Percentiles rank a stretch among this genome's conserved stretches.
Evolutionary conservation across 768 basidiomycete species (phyloP).

Genomic region (Lepiota brunneoincarnata): DNA sequence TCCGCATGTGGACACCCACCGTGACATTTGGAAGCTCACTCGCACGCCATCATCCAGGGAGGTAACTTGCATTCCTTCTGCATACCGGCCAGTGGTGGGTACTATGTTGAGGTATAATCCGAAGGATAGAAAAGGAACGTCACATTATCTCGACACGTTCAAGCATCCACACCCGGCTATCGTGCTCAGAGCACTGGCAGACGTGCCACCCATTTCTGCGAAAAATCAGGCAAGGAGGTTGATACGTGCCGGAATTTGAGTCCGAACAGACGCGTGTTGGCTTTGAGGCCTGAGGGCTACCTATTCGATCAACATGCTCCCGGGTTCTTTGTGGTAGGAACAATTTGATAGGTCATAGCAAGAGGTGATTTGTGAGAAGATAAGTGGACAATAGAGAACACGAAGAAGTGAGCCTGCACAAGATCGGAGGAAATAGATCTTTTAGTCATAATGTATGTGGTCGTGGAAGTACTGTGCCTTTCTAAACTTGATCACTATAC

Average conservation of each 20-base stretch:
- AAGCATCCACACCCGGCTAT: not conserved
- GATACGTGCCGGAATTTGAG: not conserved
- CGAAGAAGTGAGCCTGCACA: slow-evolving; percentile 2
- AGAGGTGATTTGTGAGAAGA: not conserved
- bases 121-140: slow-evolving; percentile 1
- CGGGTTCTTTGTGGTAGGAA: not conserved
- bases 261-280: not conserved
- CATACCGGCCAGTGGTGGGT: slow-evolving; percentile 10
- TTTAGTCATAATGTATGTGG: slow-evolving; percentile 7
- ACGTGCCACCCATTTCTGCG: slow-evolving; percentile 13
- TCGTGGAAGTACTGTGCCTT: not conserved
- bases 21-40: slow-evolving; percentile 8
- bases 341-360: not conserved
- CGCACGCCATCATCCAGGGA: slow-evolving; percentile 13
- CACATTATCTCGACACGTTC: not conserved
- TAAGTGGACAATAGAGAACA: slow-evolving; percentile 5
- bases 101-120: slow-evolving; percentile 16
- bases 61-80: slow-evolving; percentile 10
- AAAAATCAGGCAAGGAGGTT: slow-evolving; percentile 11
- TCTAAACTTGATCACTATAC: not conserved
- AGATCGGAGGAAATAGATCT: slow-evolving; percentile 1
- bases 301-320: not conserved
- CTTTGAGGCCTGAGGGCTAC: not conserved
- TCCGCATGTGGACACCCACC: slow-evolving; percentile 9
- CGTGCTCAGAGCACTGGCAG: slow-evolving; percentile 4